Evolutionary conservation across 140 eudicot genomes (phyloP).

Genomic region (Anethum foeniculum): DNA sequence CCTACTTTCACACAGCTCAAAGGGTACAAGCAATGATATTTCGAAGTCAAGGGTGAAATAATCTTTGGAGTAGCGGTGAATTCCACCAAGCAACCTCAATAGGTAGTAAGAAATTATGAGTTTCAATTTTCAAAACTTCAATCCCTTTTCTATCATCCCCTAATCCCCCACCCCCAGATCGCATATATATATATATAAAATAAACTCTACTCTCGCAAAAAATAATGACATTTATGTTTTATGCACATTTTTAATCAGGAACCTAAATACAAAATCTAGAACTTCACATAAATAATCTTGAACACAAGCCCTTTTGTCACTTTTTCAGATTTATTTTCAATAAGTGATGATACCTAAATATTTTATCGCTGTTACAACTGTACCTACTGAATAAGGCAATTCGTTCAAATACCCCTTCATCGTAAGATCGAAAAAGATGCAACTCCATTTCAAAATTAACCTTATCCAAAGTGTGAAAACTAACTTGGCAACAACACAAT

Average conservation of each 20-base stretch:
- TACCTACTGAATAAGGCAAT: neutral
- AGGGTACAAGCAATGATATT: no score
- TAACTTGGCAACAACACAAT: neutral
- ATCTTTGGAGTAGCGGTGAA: no score
- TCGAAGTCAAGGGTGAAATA: no score
- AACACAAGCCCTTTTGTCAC: neutral
- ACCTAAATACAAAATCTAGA: neutral
- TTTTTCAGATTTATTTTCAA: neutral
- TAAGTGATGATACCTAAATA: neutral
- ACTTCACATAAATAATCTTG: neutral
- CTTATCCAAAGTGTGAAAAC: neutral
- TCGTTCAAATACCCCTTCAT: neutral
- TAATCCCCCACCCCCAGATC: neutral
- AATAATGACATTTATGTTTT: neutral
- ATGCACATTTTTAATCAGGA: neutral
- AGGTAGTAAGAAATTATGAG: neutral
- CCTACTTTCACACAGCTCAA: no score
- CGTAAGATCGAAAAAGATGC: neutral
- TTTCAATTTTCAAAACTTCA: neutral
- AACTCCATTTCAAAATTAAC: neutral
- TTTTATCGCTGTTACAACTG: neutral
- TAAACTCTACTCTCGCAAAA: neutral
- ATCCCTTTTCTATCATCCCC: neutral
- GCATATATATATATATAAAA: neutral
- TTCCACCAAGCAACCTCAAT: neutral